A percentile compares a stretch with the other conserved stretches of the same genome.
Conservation (phyloP, 2,329 filamentous ascomycete species). For the Colletotrichum falcatum region DNA sequence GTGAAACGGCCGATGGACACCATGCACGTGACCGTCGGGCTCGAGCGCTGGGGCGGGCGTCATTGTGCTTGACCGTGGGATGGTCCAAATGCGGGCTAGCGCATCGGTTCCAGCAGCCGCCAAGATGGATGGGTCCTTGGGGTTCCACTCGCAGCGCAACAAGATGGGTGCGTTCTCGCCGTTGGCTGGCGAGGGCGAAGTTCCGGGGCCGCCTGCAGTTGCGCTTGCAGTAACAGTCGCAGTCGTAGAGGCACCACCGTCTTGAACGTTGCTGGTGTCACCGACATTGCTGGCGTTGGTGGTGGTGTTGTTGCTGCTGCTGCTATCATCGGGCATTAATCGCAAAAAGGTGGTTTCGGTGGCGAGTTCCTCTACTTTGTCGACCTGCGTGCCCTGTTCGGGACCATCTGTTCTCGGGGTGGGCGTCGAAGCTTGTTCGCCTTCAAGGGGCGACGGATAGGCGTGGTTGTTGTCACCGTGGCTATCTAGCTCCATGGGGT, state of each 20-base stretch:
- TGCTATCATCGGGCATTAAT: slow-evolving; percentile 58
- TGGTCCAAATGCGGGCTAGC: slow-evolving; percentile 76
- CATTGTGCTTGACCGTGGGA: slow-evolving; percentile 64
- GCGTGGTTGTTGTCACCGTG: slow-evolving; percentile 67
- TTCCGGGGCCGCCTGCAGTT: slow-evolving; percentile 32
- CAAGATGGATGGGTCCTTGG: slow-evolving; percentile 72
- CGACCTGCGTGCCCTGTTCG: slow-evolving; percentile 73
- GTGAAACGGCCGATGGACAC: slow-evolving; percentile 55
- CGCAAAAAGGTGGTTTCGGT: slow-evolving; percentile 71
- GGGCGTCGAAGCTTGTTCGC: slow-evolving; percentile 66
- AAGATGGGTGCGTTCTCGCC: slow-evolving; percentile 69
- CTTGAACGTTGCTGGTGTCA: slow-evolving; percentile 40
- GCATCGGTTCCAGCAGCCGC: slow-evolving; percentile 77
- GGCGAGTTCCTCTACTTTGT: slow-evolving; percentile 71
- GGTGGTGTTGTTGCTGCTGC: not conserved
- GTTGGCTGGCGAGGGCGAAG: slow-evolving; percentile 49
- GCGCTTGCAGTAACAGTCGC: slow-evolving; percentile 52
- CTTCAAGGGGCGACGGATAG: slow-evolving; percentile 73
- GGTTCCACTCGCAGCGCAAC: slow-evolving; percentile 78
- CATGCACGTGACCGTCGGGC: slow-evolving; percentile 57
- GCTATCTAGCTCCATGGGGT: slow-evolving; percentile 71
- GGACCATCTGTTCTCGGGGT: slow-evolving; percentile 69
- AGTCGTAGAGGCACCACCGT: slow-evolving; percentile 51
- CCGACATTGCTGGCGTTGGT: not conserved
- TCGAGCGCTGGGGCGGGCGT: slow-evolving; percentile 35